phyloP scores from a whole-genome alignment of 495 filamentous ascomycete species.

The Aspergillus wentii region DNA sequence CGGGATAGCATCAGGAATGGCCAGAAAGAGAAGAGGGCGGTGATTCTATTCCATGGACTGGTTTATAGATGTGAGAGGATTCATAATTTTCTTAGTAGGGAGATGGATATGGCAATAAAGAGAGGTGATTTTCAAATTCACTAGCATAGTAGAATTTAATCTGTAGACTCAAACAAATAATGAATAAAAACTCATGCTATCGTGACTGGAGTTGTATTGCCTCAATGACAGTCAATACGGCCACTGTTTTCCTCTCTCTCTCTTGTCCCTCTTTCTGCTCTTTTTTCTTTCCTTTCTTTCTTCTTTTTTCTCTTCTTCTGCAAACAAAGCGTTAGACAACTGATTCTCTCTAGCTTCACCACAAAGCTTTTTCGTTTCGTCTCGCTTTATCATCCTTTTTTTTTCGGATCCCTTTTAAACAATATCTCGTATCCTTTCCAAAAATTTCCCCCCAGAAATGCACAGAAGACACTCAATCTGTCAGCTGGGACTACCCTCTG shows the following conservation, averaged over 20 bases:
- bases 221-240: neutral
- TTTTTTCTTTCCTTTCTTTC: slow-evolving; percentile 8
- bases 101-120: no score
- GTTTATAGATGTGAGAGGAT: no score
- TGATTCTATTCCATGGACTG: no score
- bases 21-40: no score
- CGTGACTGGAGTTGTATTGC: no score
- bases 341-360: neutral
- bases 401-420: neutral
- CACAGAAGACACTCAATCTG: slow-evolving; percentile 11
- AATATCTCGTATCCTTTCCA: neutral
- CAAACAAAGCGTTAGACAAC: no score
- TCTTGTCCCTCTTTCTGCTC: no score
- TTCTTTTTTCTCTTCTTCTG: slow-evolving; percentile 2
- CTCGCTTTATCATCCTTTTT: neutral
- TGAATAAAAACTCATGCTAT: neutral
- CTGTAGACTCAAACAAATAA: neutral
- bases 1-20: no score
- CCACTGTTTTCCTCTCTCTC: slow-evolving; percentile 7
- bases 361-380: neutral
- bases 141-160: no score
- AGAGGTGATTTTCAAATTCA: no score
- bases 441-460: neutral
- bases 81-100: no score
- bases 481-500: slow-evolving; percentile 8